Percentiles rank a stretch among this genome's conserved stretches.
These are phyloP conservation scores for Stachybotrys echinatus DNA, from an alignment of 2,329 filamentous ascomycete genomes.

Conservation along the genomic window DNA sequence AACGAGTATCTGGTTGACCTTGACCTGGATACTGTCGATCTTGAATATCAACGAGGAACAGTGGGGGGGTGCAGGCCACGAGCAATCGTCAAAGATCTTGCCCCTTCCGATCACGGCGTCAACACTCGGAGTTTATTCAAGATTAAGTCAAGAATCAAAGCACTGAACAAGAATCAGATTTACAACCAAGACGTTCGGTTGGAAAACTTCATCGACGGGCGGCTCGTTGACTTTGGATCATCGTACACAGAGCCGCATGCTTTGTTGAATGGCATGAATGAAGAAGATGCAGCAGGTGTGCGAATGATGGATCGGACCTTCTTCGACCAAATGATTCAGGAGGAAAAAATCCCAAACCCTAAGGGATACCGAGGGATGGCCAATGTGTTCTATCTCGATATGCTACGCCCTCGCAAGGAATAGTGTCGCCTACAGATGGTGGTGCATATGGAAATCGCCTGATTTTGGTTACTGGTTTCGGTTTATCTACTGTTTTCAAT, in stretches of 20 bases:
- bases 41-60: slow-evolving; percentile 7
- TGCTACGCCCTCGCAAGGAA: neutral
- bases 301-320: slow-evolving; percentile 7
- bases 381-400: neutral
- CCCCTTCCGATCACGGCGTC: slow-evolving; percentile 6
- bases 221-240: slow-evolving; percentile 11
- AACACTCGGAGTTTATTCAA: neutral
- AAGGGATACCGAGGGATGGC: neutral
- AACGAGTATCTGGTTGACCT: slow-evolving; percentile 5
- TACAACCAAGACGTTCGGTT: slow-evolving; percentile 11
- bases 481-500: too few relatives aligned
- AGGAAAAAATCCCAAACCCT: slow-evolving; percentile 6
- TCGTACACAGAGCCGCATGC: slow-evolving; percentile 12
- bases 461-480: too few relatives aligned
- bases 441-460: too few relatives aligned
- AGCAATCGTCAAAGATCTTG: slow-evolving; percentile 11
- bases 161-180: slow-evolving; percentile 6
- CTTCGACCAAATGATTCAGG: slow-evolving; percentile 11
- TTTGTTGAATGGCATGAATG: slow-evolving; percentile 6
- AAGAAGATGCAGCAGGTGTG: neutral
- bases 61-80: slow-evolving; percentile 6
- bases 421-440: too few relatives aligned
- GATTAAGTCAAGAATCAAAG: slow-evolving; percentile 3
- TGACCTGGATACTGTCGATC: slow-evolving; percentile 4
- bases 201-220: slow-evolving; percentile 9